Conservation (phyloP, 192 early-diverging fungal genomes). For the Dispira simplex region DNA sequence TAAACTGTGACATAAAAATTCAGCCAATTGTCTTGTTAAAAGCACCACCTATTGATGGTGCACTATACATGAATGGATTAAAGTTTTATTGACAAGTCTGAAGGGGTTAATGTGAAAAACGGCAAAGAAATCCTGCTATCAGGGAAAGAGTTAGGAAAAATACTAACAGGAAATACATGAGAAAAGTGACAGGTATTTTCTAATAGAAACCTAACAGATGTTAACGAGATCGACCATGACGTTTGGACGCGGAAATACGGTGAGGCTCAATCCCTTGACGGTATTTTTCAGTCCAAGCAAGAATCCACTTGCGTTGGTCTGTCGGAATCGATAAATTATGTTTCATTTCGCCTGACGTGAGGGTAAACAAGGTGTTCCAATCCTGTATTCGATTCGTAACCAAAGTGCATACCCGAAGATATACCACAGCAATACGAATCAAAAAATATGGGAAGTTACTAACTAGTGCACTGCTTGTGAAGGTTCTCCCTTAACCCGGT, state of each 20-base stretch:
- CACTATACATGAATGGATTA: too few relatives aligned
- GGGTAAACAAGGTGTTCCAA: conserved; percentile 49
- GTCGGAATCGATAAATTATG: conserved; percentile 32
- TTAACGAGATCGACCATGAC: too few relatives aligned
- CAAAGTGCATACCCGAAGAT: neutral
- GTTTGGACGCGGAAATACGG: conserved; percentile 17
- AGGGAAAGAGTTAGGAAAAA: too few relatives aligned
- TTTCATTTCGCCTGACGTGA: conserved; percentile 34
- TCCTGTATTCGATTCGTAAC: conserved; percentile 11
- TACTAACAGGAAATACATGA: too few relatives aligned
- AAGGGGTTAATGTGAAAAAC: too few relatives aligned
- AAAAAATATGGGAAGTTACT: neutral
- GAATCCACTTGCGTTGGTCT: conserved; percentile 46
- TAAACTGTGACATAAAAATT: too few relatives aligned
- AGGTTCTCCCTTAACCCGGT: neutral
- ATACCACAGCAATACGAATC: neutral
- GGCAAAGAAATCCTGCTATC: too few relatives aligned
- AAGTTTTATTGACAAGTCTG: too few relatives aligned
- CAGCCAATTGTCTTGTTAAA: too few relatives aligned
- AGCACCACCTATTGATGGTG: too few relatives aligned
- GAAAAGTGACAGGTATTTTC: too few relatives aligned
- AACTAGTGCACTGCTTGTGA: neutral
- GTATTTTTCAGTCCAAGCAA: conserved; percentile 36
- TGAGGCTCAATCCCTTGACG: conserved; percentile 37
- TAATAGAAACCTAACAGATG: too few relatives aligned